Evolutionary conservation across 2,329 filamentous ascomycete species (phyloP).

Genomic region (Neofusicoccum laricinum): DNA sequence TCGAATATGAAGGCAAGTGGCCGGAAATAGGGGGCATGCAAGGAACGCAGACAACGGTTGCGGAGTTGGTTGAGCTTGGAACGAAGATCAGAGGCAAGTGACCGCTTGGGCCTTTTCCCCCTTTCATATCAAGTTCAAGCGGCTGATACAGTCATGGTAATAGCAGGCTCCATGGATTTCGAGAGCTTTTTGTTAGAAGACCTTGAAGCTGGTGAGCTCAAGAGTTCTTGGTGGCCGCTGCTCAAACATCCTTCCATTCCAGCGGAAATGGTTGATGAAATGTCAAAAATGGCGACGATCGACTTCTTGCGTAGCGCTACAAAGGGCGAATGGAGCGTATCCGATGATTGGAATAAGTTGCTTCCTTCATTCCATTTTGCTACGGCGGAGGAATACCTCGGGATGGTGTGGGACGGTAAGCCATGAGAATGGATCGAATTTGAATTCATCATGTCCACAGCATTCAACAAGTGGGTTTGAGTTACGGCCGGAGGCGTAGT

Average conservation of each 20-base stretch:
- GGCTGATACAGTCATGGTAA: fast-evolving
- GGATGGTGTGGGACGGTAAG: background rate
- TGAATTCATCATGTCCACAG: too few relatives aligned
- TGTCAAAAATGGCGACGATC: background rate
- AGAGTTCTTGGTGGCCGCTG: background rate
- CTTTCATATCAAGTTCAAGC: too few relatives aligned
- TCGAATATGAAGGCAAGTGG: background rate
- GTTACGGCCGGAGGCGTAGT: too few relatives aligned
- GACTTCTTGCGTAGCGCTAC: background rate
- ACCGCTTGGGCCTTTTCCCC: too few relatives aligned
- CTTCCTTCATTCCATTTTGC: background rate
- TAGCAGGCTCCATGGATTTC: background rate
- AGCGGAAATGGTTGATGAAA: background rate
- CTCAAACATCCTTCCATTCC: background rate
- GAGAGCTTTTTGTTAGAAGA: background rate
- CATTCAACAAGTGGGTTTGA: too few relatives aligned
- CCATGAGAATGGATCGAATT: background rate
- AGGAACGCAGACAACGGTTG: background rate
- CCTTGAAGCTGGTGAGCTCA: background rate
- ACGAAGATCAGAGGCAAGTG: background rate
- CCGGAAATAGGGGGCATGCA: background rate
- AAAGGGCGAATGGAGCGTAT: background rate
- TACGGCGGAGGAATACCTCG: background rate
- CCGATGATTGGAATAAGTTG: background rate
- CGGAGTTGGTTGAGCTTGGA: background rate